Evolutionary conservation across 331 rosid species (phyloP).

Genomic region (Acacia pycnantha): DNA sequence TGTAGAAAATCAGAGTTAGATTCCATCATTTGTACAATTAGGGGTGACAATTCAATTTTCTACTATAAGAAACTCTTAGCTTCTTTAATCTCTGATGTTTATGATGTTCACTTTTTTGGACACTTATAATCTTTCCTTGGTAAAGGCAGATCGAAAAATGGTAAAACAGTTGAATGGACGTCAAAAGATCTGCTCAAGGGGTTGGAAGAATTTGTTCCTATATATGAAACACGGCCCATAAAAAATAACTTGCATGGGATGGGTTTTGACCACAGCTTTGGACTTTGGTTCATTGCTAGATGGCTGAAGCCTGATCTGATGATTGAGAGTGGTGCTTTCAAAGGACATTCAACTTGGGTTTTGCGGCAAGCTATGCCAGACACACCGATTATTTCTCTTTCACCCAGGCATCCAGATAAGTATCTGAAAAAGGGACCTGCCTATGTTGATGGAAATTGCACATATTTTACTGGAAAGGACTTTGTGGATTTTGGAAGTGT

Average conservation of each 20-base stretch:
- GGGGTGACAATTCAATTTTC: neutral
- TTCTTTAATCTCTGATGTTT: constrained; percentile 12
- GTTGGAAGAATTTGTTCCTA: constrained; percentile 85
- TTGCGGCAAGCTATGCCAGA: constrained; percentile 95
- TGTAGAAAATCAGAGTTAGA: neutral
- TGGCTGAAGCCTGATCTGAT: constrained; percentile 94
- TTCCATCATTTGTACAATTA: neutral
- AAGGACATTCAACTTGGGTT: constrained; percentile 99
- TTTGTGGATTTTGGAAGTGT: constrained; percentile 93
- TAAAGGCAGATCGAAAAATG: constrained; percentile 99
- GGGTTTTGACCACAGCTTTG: constrained; percentile 99
- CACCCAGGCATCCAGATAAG: constrained; percentile 98
- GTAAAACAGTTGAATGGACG: constrained; percentile 92
- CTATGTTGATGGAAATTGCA: constrained; percentile 91
- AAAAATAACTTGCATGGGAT: constrained; percentile 87
- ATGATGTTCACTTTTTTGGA: constrained; percentile 31
- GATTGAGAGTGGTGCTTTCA: constrained; percentile 98
- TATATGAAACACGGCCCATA: constrained; percentile 92
- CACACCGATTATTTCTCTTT: constrained; percentile 67
- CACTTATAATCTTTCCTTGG: constrained; percentile 79
- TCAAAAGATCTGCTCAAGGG: constrained; percentile 86
- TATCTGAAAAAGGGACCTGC: constrained; percentile 95
- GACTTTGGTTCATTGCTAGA: constrained; percentile 92
- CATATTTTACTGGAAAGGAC: constrained; percentile 93
- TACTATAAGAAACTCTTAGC: constrained; percentile 19